Evolutionary conservation across 2,329 filamentous ascomycete genomes (phyloP), one percentile per base, ranked within the genome.

Genomic region (Aspergillus hiratsukae): DNA sequence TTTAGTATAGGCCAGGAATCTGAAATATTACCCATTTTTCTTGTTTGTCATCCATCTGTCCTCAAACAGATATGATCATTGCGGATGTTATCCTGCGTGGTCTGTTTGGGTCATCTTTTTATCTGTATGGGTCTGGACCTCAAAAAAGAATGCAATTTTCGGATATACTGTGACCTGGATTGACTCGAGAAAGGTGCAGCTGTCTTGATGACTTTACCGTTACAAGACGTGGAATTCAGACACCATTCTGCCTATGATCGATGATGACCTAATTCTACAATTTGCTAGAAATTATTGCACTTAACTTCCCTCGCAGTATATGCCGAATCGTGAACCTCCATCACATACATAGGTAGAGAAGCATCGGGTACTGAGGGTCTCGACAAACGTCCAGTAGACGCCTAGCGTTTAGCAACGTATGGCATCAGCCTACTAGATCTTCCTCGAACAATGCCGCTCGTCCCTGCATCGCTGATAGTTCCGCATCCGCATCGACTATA

Each of bases 21-120:
- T 67, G 57, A 65, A 67, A 69, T 66, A 65, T 64, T 66, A 69
- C 64, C 59, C 64, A 60, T 61, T 64, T 63, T 65, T 58, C 54
- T 60, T 65, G 52, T 63, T 59, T 57, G 48, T 55, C 31, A 56
- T 23, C 23, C 8, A 17, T 37, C 31, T 37, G 31, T 37, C 31
- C 31, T 17, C 6, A 45, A 43, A 45, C 41, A 58, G 58, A 59
- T 28, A 40, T 54, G 52, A 58, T 23, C 52, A 9, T 49, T 41
- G 29, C 52, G 52, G 45, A 49, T 9, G 45, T 49, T 54, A 54
- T 54, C 29, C 46, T 49, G 23, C 23, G 35, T 54, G 28, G n/a
- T 49, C 19, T 46, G 19, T 51, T 51, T 28, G 31, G 29, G 49
- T 55, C 49, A 29, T 46, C 25, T 53, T 9, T 9, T 11, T 49